Evolutionary conservation across 257 asterid species (phyloP).

Genomic region (Paulownia fortunei): DNA sequence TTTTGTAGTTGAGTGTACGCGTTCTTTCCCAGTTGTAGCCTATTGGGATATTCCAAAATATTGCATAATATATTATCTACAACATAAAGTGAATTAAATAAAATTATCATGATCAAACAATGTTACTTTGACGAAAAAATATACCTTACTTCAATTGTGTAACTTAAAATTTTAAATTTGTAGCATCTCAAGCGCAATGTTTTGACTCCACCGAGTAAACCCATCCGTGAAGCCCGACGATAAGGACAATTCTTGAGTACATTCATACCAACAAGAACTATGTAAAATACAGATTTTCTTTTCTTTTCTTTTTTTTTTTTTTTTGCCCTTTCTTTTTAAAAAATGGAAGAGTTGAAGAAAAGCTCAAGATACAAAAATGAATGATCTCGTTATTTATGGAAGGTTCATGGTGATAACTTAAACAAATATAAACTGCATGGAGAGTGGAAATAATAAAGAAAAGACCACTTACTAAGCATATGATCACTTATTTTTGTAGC

Average conservation of each 20-base stretch:
- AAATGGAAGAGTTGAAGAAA: not conserved
- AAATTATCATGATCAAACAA: not conserved
- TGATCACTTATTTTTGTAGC: constrained; percentile 35
- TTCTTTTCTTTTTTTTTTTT: not conserved
- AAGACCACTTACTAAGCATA: not conserved
- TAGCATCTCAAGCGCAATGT: no score
- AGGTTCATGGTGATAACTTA: not conserved
- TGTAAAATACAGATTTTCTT: not conserved
- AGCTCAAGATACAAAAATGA: not conserved
- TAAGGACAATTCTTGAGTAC: no score
- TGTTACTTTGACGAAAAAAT: not conserved
- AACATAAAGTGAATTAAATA: not conserved
- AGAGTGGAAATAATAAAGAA: constrained; percentile 24
- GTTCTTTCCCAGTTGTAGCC: constrained; percentile 22
- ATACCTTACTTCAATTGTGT: not conserved
- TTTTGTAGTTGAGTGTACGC: constrained; percentile 25
- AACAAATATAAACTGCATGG: constrained; percentile 18
- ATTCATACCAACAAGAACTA: no score
- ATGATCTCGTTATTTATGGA: not conserved
- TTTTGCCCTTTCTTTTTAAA: no score
- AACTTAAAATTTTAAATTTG: no score
- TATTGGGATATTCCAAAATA: not conserved
- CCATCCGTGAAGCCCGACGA: no score
- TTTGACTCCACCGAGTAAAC: no score
- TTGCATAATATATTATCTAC: not conserved